Conservation (phyloP, 495 filamentous ascomycete genomes). For the Hypoxylon trugodes region DNA sequence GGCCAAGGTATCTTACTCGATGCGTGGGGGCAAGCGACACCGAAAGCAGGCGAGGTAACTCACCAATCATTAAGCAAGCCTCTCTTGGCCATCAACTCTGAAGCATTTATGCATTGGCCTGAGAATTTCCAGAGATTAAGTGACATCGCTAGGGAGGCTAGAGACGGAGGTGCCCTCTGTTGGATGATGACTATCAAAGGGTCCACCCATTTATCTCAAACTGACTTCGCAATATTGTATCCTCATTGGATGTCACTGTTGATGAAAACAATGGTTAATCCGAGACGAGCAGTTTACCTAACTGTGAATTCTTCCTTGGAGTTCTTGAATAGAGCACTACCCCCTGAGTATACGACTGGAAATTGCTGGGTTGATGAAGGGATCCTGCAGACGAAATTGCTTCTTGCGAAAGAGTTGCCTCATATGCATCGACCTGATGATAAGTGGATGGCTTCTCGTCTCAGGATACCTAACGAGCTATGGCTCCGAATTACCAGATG, state of each 20-base stretch:
- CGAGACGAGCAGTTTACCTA: constrained; percentile 63
- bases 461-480: constrained; percentile 59
- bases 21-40: constrained; percentile 61
- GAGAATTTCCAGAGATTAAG: constrained; percentile 62
- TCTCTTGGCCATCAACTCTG: constrained; percentile 65
- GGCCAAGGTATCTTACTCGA: constrained; percentile 68
- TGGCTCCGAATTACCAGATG: constrained; percentile 47
- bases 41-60: constrained; percentile 43
- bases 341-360: constrained; percentile 44
- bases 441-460: constrained; percentile 55
- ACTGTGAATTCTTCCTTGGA: constrained; percentile 64
- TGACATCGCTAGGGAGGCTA: constrained; percentile 60
- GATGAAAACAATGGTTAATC: constrained; percentile 66
- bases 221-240: constrained; percentile 69
- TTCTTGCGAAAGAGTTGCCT: constrained; percentile 43
- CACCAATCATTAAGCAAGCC: constrained; percentile 56
- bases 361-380: constrained; percentile 53
- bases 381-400: constrained; percentile 46
- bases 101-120: constrained; percentile 70
- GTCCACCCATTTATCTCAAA: constrained; percentile 65
- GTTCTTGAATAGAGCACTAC: constrained; percentile 57
- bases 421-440: constrained; percentile 55
- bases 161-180: constrained; percentile 52
- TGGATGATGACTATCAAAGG: constrained; percentile 69
- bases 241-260: constrained; percentile 60